Base-by-base conservation (phyloP, 2,329 filamentous ascomycete species). In the Trichophyton verrucosum region DNA sequence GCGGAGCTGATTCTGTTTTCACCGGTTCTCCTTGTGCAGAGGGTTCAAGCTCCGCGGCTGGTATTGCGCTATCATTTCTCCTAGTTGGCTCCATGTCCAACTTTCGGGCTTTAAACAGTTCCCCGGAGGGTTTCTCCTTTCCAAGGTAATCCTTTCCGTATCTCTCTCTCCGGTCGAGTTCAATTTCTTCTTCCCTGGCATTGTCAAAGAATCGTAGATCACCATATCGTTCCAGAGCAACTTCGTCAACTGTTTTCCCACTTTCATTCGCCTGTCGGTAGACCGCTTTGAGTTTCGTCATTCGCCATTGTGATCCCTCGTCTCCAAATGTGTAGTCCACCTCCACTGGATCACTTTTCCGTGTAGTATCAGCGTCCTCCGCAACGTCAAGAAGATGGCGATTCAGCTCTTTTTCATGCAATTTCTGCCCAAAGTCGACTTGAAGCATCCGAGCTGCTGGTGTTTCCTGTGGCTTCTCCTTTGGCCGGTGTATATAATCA, bases 251-350 rank as follows among this genome's bases (percentile, higher is more conserved):
- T 0, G 82, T 68, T n/a, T 81, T 81, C 0, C 85, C 86, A 0
- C 79, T 85, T 67, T 94, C 86, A 66, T 95, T 81, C 0, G 91
- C 89, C 60, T 86, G 82, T 27, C 83, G 82, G 72, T 95, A 96
- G 1, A 96, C 89, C 9, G 85, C 87, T 65, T 88, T 91, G 36
- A 99, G 82, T 73, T 91, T 96, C 4, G 87, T 95, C 91, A 99
- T 96, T 57, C 95, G 86, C 94, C 95, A 99, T 67, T 90, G 84
- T 13, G 91, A 92, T 0, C 94, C 92, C 5, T 83, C 77, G 71
- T 99, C 94, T 17, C 95, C 94, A 73, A 99, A 95, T 0, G 78
- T 88, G 70, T 97, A 99, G 61, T 83, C 79, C 7, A 95, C 83
- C 61, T 88, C 82, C 59, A 84, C 78, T 42, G 57, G 57, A 51